Percentiles rank a stretch among this genome's conserved stretches.
Conservation (phyloP, 148 eudicot genomes). For the Selenicereus undatus region DNA sequence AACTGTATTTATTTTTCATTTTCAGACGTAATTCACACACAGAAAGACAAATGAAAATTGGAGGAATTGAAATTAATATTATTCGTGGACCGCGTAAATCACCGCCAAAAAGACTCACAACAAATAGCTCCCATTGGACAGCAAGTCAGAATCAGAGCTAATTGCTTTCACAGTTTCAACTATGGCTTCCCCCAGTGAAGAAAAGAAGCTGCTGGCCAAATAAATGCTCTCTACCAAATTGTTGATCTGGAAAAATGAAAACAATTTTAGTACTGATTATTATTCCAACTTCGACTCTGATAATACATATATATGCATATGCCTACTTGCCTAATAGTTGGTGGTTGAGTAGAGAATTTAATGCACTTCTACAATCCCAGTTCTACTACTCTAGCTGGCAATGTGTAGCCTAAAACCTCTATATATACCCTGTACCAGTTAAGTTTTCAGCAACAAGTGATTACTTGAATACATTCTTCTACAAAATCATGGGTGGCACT, state of each 20-base stretch:
- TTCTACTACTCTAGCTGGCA: not conserved
- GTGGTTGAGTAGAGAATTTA: conserved; percentile 26
- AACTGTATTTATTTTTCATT: not conserved
- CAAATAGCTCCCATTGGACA: not conserved
- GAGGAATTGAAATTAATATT: not conserved
- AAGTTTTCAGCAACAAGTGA: not conserved
- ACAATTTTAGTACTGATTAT: not conserved
- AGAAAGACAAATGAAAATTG: not conserved
- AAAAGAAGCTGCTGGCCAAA: conserved; percentile 12
- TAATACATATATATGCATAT: not conserved
- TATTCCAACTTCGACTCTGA: not conserved
- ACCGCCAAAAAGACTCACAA: not conserved
- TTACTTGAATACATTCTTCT: not conserved
- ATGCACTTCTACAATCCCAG: conserved; percentile 11
- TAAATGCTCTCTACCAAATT: conserved; percentile 13
- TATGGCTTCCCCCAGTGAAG: not conserved
- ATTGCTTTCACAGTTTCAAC: not conserved
- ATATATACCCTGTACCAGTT: conserved; percentile 19
- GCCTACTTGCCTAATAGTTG: conserved; percentile 16
- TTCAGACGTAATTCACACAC: not conserved
- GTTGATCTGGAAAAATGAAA: not conserved
- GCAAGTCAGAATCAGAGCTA: not conserved
- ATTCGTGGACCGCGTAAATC: not conserved
- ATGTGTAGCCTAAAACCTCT: conserved; percentile 11
- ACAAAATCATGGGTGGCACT: conserved; percentile 29